Conservation (phyloP, 2,329 filamentous ascomycete genomes). For the Daldinia sp. region DNA sequence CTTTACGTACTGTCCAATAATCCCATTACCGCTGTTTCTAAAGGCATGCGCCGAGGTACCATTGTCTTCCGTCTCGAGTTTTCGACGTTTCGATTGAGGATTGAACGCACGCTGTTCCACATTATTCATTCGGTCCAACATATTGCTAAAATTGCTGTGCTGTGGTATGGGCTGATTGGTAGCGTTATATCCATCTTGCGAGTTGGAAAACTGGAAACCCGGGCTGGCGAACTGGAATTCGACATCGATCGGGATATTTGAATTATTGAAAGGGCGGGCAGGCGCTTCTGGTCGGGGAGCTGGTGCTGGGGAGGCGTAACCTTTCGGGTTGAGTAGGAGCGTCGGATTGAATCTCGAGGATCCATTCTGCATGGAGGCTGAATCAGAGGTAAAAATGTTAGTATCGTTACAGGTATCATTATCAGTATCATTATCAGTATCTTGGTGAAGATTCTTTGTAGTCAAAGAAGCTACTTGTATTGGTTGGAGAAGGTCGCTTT, state of each 20-base stretch:
- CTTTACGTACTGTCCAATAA: constrained; percentile 72
- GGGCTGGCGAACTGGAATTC: constrained; percentile 50
- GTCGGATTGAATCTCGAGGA: constrained; percentile 49
- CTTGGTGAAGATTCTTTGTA: constrained; percentile 15
- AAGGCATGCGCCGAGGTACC: constrained; percentile 54
- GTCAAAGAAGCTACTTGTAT: constrained; percentile 10
- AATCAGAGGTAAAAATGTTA: constrained; percentile 30
- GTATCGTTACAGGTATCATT: no score
- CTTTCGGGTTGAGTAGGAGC: constrained; percentile 53
- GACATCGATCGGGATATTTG: constrained; percentile 51
- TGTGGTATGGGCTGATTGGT: constrained; percentile 27
- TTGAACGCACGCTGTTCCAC: constrained; percentile 70
- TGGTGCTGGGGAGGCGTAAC: constrained; percentile 40
- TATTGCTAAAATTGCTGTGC: constrained; percentile 59
- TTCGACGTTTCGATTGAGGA: constrained; percentile 72
- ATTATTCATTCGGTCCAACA: constrained; percentile 80
- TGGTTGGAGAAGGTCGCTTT: neutral
- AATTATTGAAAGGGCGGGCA: constrained; percentile 40
- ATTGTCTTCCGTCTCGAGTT: constrained; percentile 58
- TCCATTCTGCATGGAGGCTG: constrained; percentile 43
- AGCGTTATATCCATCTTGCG: constrained; percentile 40
- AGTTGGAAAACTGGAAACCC: constrained; percentile 44
- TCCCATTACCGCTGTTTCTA: constrained; percentile 59
- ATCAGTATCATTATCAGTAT: no score
- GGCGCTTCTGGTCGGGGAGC: constrained; percentile 23